A percentile compares a stretch with the other conserved stretches of the same genome.
Evolutionary conservation across 352 stramenopile species (phyloP).

Genomic region (Phytophthora boehmeriae): DNA sequence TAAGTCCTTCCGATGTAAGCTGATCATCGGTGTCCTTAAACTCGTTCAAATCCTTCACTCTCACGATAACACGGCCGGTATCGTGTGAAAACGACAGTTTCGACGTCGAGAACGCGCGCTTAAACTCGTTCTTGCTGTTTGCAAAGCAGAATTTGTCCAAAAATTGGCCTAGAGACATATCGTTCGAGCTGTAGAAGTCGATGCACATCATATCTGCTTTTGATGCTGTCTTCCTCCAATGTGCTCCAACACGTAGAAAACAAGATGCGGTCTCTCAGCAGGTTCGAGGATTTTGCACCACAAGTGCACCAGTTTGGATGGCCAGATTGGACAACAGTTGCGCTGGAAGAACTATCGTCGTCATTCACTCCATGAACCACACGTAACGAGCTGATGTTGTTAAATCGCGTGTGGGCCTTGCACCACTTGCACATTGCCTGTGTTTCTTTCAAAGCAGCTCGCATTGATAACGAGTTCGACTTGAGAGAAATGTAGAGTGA

Average conservation of each 20-base stretch:
- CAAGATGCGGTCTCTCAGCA: slow-evolving; percentile 70
- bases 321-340: slow-evolving; percentile 36
- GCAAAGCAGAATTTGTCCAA: slow-evolving; percentile 82
- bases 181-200: slow-evolving; percentile 85
- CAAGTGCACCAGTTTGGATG: slow-evolving; percentile 63
- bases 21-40: slow-evolving; percentile 68
- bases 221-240: slow-evolving; percentile 72
- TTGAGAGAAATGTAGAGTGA: slow-evolving; percentile 88
- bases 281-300: slow-evolving; percentile 59
- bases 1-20: slow-evolving; percentile 53
- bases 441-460: slow-evolving; percentile 78
- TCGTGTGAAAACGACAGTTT: slow-evolving; percentile 88
- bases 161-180: slow-evolving; percentile 87
- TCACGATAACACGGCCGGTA: slow-evolving; percentile 70
- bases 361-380: slow-evolving; percentile 35
- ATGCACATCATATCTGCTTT: slow-evolving; percentile 91
- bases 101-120: slow-evolving; percentile 76
- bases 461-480: slow-evolving; percentile 87
- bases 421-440: slow-evolving; percentile 86
- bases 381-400: slow-evolving; percentile 85
- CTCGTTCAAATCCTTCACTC: slow-evolving; percentile 73
- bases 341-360: slow-evolving; percentile 18
- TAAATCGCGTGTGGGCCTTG: slow-evolving; percentile 81
- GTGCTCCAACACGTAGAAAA: slow-evolving; percentile 89
- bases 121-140: slow-evolving; percentile 72